These are phyloP conservation scores for Dalbergia cultrata DNA, from an alignment of 306 rosid genomes.

Conservation along the genomic window DNA sequence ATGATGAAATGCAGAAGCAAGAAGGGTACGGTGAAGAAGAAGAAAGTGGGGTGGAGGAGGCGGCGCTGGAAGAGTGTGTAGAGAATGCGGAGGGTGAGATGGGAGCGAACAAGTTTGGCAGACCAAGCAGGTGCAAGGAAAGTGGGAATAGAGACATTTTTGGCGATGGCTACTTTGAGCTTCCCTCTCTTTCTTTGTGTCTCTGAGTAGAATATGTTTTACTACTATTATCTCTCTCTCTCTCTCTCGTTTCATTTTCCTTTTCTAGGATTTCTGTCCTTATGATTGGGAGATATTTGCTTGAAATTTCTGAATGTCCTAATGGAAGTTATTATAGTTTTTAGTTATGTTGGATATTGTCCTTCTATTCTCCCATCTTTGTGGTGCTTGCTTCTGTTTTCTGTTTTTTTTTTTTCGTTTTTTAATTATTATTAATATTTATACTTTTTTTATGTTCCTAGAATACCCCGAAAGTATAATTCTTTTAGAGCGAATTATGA, in stretches of 20 bases:
- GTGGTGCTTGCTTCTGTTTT: slow-evolving; percentile 16
- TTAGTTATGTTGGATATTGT: slow-evolving; percentile 51
- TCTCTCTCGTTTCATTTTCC: slow-evolving; percentile 23
- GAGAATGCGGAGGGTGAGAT: slow-evolving; percentile 55
- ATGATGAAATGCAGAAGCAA: background rate
- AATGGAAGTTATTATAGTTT: slow-evolving; percentile 76
- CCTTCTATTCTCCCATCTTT: slow-evolving; percentile 42
- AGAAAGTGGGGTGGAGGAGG: slow-evolving; percentile 25
- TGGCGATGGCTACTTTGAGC: slow-evolving; percentile 57
- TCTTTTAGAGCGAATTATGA: background rate
- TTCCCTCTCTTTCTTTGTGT: slow-evolving; percentile 44
- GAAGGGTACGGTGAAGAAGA: slow-evolving; percentile 32
- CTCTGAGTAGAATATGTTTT: slow-evolving; percentile 34
- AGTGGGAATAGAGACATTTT: slow-evolving; percentile 63
- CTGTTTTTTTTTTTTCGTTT: background rate
- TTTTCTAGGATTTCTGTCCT: slow-evolving; percentile 36
- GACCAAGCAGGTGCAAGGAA: slow-evolving; percentile 75
- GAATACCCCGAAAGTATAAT: slow-evolving; percentile 22
- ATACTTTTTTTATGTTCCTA: slow-evolving; percentile 24
- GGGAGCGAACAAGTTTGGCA: slow-evolving; percentile 53
- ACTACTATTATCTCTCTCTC: slow-evolving; percentile 21
- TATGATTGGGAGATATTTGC: slow-evolving; percentile 45
- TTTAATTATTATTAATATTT: background rate
- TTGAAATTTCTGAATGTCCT: slow-evolving; percentile 54
- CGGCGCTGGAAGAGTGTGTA: slow-evolving; percentile 50